Base-by-base conservation (phyloP, 225 moss, liverwort and hornwort species). In the Polytrichum formosum region DNA sequence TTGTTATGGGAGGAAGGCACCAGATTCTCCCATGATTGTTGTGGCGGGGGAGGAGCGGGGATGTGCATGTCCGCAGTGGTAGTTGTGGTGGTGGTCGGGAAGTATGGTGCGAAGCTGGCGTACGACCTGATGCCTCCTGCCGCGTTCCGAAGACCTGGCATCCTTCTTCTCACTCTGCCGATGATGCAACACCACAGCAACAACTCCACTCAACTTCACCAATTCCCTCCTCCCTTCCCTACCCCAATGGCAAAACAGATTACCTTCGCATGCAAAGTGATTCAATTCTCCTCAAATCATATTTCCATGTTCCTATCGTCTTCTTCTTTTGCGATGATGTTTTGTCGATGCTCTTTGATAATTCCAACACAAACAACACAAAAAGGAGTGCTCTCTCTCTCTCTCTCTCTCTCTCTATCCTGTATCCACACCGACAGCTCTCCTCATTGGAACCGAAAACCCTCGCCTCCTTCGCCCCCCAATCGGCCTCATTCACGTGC, bases 141-240 rank as follows among this genome's bases (percentile, higher is more conserved):
- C 54, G 26, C 17, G 53, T 67, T 26, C 53, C 67, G 67, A 6
- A 67, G 25, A 26, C 67, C 67, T 67, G 67, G 67, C 67, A 67
- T 67, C 27, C 77, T 68, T 80, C 70, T 75, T 53, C 74, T 69
- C 54, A 67, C 76, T 18, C 80, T 70, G 60, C 70, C 80, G 77
- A 77, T 79, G 82, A 83, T 77, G 82, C 23, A 53, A 23, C 23
- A 58, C 58, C 5, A 58, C 6, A 5, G 20, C 56, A n/a, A 20
- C 20, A 58, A 58, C 58, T 58, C 58, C 58, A 9, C 58, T 20
- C n/a, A 58, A 22, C 58, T 58, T 6, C 20, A 20, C 58, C 20
- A 58, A 58, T 20, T 20, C 58, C 23, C 58, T 22, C 58, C 0
- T 22, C 58, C 23, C 46, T 46, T 46, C 3, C 46, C 16, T 46